A percentile compares a stretch with the other conserved stretches of the same genome.
Evolutionary conservation across 73 alveolate genomes (phyloP).

Genomic region (Blepharisma japonicum): DNA sequence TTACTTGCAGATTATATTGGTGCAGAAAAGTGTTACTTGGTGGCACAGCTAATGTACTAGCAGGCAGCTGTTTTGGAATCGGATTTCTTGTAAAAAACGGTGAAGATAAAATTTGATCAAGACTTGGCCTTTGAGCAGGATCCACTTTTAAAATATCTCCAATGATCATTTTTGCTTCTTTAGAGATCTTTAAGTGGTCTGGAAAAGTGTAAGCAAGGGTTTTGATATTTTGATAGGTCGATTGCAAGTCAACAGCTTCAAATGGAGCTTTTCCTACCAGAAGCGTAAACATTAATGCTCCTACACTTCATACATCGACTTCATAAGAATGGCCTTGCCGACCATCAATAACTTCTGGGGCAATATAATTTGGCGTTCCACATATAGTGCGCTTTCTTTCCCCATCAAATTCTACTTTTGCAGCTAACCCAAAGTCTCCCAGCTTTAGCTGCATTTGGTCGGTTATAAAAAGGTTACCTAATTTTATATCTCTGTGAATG

Average conservation of each 20-base stretch:
- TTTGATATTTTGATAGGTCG: slow-evolving; percentile 48
- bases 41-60: slow-evolving; percentile 91
- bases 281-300: slow-evolving; percentile 60
- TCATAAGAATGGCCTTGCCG: slow-evolving; percentile 59
- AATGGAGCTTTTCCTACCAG: slow-evolving; percentile 66
- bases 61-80: slow-evolving; percentile 95
- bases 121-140: slow-evolving; percentile 61
- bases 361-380: slow-evolving; percentile 64
- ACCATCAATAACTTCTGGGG: slow-evolving; percentile 48
- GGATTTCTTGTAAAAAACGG: slow-evolving; percentile 53
- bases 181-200: slow-evolving; percentile 80
- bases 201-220: slow-evolving; percentile 52
- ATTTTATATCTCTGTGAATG: slow-evolving; percentile 80
- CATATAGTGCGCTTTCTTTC: slow-evolving; percentile 68
- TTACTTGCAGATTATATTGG: slow-evolving; percentile 34
- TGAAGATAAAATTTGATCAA: slow-evolving; percentile 53
- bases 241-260: slow-evolving; percentile 51
- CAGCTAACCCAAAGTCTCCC: slow-evolving; percentile 81
- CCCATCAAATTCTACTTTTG: slow-evolving; percentile 62
- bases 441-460: slow-evolving; percentile 74
- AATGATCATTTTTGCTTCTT: slow-evolving; percentile 84
- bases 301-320: slow-evolving; percentile 67
- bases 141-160: slow-evolving; percentile 75
- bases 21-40: slow-evolving; percentile 84
- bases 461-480: slow-evolving; percentile 69